Conservation (phyloP, 352 stramenopile genomes). For the Globisporangium nagaii region DNA sequence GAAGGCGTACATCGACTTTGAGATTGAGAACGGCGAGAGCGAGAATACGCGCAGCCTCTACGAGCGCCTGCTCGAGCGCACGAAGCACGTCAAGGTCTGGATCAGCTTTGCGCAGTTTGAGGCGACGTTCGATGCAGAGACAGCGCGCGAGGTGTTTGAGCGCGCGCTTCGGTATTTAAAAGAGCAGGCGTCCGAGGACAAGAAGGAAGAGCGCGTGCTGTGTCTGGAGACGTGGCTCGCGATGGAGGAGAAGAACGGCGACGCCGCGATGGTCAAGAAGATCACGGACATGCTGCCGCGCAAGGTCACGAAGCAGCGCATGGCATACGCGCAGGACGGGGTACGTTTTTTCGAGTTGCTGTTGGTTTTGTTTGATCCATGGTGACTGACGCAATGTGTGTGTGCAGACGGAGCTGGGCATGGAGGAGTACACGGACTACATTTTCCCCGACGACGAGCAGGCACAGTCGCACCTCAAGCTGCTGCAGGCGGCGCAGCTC, state of each 20-base stretch:
- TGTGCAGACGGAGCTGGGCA: constrained; percentile 75
- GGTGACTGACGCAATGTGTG: not conserved
- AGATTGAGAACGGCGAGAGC: constrained; percentile 86
- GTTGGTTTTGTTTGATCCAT: constrained; percentile 13
- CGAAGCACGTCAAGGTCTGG: constrained; percentile 97
- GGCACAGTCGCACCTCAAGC: constrained; percentile 93
- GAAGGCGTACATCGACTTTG: constrained; percentile 99
- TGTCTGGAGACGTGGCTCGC: constrained; percentile 96
- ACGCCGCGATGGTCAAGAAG: constrained; percentile 62
- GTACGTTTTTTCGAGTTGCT: constrained; percentile 34
- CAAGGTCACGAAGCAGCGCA: constrained; percentile 95
- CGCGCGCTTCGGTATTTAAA: constrained; percentile 92
- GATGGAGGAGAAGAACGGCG: constrained; percentile 84
- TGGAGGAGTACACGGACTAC: constrained; percentile 99
- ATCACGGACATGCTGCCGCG: constrained; percentile 92
- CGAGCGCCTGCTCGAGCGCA: constrained; percentile 95
- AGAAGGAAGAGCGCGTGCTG: constrained; percentile 94
- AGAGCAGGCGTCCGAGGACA: constrained; percentile 51
- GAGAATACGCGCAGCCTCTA: constrained; percentile 92
- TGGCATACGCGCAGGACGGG: constrained; percentile 90
- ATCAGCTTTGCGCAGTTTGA: constrained; percentile 91
- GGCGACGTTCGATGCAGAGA: constrained; percentile 46
- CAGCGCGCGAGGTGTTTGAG: constrained; percentile 87
- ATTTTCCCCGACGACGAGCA: constrained; percentile 98
- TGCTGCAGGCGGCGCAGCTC: constrained; percentile 96